phyloP scores from a whole-genome alignment of 192 early-diverging fungal species.

The Geosiphon pyriformis region DNA sequence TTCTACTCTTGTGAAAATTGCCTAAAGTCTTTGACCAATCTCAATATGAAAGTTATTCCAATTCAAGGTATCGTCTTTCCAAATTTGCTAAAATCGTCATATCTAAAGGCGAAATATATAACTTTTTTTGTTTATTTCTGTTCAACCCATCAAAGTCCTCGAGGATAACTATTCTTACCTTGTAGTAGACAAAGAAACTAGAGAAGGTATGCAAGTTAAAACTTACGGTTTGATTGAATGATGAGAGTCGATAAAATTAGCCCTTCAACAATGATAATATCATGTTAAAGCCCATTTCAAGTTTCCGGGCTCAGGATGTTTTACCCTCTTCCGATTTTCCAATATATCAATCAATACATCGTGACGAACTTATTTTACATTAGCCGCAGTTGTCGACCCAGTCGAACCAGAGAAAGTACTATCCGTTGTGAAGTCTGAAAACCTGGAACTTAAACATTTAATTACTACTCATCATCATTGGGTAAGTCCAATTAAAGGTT shows the following conservation, averaged over 20 bases:
- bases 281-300: not conserved
- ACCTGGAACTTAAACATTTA: constrained; percentile 51
- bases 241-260: not conserved
- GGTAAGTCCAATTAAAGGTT: too few relatives aligned
- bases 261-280: not conserved
- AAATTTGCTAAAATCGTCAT: not conserved
- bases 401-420: constrained; percentile 72
- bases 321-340: not conserved
- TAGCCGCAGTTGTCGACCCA: constrained; percentile 80
- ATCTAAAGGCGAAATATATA: not conserved
- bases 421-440: constrained; percentile 44
- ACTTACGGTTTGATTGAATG: not conserved
- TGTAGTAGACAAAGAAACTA: constrained; percentile 62
- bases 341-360: not conserved
- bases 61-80: constrained; percentile 28
- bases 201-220: constrained; percentile 28
- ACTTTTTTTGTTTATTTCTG: constrained; percentile 18
- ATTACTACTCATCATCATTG: constrained; percentile 84
- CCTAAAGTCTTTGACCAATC: not conserved
- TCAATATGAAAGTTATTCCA: constrained; percentile 47
- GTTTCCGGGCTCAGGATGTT: not conserved
- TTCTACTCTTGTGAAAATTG: not conserved
- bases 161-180: constrained; percentile 88
- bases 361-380: not conserved
- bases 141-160: constrained; percentile 40